A percentile compares a stretch with the other conserved stretches of the same genome.
Evolutionary conservation across 805 yeast species (phyloP).

Genomic region (Nakazawaea populi): DNA sequence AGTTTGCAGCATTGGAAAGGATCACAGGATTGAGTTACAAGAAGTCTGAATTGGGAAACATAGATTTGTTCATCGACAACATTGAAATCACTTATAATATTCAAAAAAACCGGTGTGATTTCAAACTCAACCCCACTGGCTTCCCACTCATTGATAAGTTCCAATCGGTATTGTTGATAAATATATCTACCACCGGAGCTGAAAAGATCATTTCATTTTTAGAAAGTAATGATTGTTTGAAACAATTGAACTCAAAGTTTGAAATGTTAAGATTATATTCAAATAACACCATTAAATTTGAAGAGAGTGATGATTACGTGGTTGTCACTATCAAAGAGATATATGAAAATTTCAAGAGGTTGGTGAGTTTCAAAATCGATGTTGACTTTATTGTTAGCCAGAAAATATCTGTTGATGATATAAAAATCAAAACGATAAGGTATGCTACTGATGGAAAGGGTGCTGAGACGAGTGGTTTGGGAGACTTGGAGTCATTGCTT

Average conservation of each 20-base stretch:
- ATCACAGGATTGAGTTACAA: conserved; percentile 1
- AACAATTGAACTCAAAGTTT: background rate
- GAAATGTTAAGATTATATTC: conserved; percentile 1
- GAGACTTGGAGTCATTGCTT: background rate
- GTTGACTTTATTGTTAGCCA: background rate
- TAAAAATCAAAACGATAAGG: background rate
- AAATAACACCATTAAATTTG: background rate
- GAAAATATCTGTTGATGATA: background rate
- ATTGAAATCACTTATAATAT: background rate
- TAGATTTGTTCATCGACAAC: background rate
- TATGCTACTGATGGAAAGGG: background rate
- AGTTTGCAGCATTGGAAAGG: conserved; percentile 11
- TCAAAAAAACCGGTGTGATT: background rate
- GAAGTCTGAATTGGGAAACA: background rate
- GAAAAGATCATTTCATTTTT: background rate
- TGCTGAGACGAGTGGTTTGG: background rate
- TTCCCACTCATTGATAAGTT: background rate
- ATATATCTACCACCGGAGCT: background rate
- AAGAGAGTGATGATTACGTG: background rate
- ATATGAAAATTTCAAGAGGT: background rate
- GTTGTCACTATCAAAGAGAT: background rate
- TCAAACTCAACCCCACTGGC: background rate
- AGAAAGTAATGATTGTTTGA: background rate
- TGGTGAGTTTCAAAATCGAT: background rate
- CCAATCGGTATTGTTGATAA: background rate